Base-by-base conservation (phyloP, 805 yeast species). In the Tetrapisispora iriomotensis region DNA sequence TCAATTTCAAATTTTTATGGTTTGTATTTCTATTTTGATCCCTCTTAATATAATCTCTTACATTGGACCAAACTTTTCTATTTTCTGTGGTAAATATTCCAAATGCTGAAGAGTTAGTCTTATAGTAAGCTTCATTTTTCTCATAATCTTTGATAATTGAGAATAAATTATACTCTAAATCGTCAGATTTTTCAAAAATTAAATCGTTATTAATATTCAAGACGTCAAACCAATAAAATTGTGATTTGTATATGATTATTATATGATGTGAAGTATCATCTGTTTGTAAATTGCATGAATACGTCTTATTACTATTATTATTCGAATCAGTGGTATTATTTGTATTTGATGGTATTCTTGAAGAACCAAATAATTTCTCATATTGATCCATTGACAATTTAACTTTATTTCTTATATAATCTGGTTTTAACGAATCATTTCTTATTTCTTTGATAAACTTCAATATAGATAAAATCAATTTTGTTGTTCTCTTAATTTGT, bases 201-300 rank as follows among this genome's bases (percentile, higher is more conserved):
- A 87, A 67, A 53, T 83, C 79, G 56, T 82, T 76, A 45, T 77
- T 64, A 36, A 70, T 68, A 60, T 86, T 94, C 50, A 87, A 65
- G 1, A 87, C 96, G 56, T 87, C 95, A 57, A 87, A 87, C 95
- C 96, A 87, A 63, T 87, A 87, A 60, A 86, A 84, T 60, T 87
- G 95, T 2, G 94, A 82, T 53, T 82, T 79, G 45, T 85, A 78
- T 58, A 85, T 64, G 13, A 87, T 88, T 8, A 86, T 79, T 27
- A 87, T 76, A 59, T 87, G 96, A 51, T 77, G 82, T 1, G 92
- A 77, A 8, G 76, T 67, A 7, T 70, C 56, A 59, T 84, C 95
- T 1, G 84, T 74, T 60, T 86, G 95, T 78, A 87, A 77, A 40
- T 82, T 75, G 60, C 96, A 87, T 1, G 63, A 53, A 17, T 46